Conservation (phyloP, 208 protist species). For the Acanthamoeba lenticulata region DNA sequence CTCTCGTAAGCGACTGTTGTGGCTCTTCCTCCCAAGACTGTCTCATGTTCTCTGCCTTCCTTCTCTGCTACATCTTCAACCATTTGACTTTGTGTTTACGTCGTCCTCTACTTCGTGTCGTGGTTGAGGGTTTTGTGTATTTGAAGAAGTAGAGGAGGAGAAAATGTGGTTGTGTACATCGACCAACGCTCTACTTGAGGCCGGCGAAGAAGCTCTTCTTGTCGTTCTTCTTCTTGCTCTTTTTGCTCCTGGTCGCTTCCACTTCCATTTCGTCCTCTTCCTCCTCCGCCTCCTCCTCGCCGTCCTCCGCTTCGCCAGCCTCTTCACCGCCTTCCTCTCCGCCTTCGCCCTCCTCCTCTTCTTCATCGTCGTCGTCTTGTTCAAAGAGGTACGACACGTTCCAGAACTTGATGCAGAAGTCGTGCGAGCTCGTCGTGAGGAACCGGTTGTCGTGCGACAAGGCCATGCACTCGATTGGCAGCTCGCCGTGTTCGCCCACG, state of each 20-base stretch:
- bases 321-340: background rate
- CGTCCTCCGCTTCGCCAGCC: background rate
- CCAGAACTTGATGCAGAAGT: conserved; percentile 59
- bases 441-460: conserved; percentile 47
- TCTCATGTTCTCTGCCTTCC: background rate
- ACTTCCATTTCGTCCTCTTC: conserved; percentile 4
- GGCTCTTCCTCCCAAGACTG: too few species aligned
- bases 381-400: conserved; percentile 46
- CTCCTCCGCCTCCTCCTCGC: background rate
- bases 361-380: conserved; percentile 17
- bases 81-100: background rate
- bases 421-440: conserved; percentile 51
- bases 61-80: background rate
- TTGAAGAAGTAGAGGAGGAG: background rate
- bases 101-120: background rate
- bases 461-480: conserved; percentile 55
- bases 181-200: background rate
- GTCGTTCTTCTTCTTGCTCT: conserved; percentile 2
- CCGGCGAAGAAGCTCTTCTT: conserved; percentile 42
- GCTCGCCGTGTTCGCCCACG: conserved; percentile 60
- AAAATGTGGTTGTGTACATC: background rate
- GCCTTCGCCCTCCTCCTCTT: background rate
- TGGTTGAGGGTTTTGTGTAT: background rate
- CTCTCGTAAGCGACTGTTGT: background rate
- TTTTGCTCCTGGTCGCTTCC: background rate